These are phyloP conservation scores for Pharus latifolius DNA, from an alignment of 176 grass and related monocot species.

Conservation along the genomic window DNA sequence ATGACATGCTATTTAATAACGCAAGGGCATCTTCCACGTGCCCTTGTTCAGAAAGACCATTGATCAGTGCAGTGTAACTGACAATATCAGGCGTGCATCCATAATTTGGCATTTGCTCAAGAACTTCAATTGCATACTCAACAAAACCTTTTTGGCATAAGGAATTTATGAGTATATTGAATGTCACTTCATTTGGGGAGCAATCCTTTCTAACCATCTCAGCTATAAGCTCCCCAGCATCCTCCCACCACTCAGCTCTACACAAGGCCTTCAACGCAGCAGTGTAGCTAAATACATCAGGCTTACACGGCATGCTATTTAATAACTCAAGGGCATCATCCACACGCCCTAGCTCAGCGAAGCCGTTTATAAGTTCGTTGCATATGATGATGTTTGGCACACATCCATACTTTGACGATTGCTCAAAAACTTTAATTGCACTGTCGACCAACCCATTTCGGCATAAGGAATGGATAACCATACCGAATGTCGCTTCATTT, in stretches of 20 bases:
- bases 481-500: constrained; percentile 27
- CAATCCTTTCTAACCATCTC: constrained; percentile 30
- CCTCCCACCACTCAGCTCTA: constrained; percentile 21
- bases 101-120: constrained; percentile 35
- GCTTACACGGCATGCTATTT: constrained; percentile 27
- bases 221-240: constrained; percentile 22
- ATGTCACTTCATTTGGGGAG: constrained; percentile 34
- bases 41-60: constrained; percentile 27
- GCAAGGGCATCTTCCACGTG: constrained; percentile 21
- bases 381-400: constrained; percentile 38
- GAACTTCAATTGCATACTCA: constrained; percentile 23
- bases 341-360: constrained; percentile 21
- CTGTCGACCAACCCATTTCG: constrained; percentile 27
- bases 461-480: constrained; percentile 31
- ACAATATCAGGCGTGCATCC: constrained; percentile 16
- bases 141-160: constrained; percentile 19
- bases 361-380: constrained; percentile 36
- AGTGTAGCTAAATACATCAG: constrained; percentile 34
- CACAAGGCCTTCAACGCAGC: constrained; percentile 37
- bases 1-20: constrained; percentile 30
- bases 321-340: constrained; percentile 16
- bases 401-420: constrained; percentile 27
- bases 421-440: constrained; percentile 18
- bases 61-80: constrained; percentile 27
- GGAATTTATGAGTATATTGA: constrained; percentile 30